Conservation (phyloP, 2,329 filamentous ascomycete species). For the Calonectria crousiana region DNA sequence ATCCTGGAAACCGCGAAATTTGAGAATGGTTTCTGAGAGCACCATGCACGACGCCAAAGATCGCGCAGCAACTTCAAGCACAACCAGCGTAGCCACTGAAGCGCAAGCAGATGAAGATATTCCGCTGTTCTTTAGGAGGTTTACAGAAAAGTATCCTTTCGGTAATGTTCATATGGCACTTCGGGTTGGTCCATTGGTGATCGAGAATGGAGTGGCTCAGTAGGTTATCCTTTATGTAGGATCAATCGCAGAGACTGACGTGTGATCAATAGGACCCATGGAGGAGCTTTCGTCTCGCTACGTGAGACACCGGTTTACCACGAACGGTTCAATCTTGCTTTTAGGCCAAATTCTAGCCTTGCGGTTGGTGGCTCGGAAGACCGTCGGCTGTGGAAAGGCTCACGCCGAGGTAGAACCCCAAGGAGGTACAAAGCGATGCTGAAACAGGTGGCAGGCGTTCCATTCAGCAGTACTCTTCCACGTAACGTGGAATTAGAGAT, state of each 20-base stretch:
- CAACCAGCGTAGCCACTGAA: neutral
- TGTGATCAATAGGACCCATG: neutral
- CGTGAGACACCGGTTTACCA: neutral
- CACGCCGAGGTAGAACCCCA: neutral
- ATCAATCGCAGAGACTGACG: neutral
- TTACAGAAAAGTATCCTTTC: constrained; percentile 48
- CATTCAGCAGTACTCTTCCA: neutral
- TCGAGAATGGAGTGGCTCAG: constrained; percentile 42
- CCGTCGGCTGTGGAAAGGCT: neutral
- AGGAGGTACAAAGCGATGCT: neutral
- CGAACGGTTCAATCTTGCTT: neutral
- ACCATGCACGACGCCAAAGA: neutral
- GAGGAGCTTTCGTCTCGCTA: neutral
- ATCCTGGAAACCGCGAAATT: neutral
- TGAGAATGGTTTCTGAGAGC: neutral
- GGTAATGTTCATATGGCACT: constrained; percentile 56
- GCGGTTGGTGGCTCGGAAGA: neutral
- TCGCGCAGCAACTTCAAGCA: neutral
- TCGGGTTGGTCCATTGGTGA: constrained; percentile 53
- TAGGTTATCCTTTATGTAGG: neutral
- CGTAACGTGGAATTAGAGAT: neutral
- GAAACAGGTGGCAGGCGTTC: neutral
- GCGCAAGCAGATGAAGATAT: neutral
- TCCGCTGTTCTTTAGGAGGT: neutral
- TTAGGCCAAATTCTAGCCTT: neutral